These are phyloP conservation scores for Citrus unshiu DNA, from an alignment of 345 rosid species.

Conservation along the genomic window DNA sequence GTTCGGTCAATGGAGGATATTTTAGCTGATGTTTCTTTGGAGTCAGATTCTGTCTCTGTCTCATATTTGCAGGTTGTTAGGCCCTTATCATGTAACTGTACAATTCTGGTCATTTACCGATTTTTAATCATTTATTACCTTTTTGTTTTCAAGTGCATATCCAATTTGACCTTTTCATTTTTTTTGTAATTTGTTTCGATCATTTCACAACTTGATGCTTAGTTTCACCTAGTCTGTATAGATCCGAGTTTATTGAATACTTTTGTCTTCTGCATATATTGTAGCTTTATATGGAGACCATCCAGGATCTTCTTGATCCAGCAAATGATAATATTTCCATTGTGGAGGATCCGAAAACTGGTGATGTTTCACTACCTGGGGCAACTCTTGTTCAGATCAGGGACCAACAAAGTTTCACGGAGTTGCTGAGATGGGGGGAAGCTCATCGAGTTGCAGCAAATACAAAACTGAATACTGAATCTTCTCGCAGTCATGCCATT, in stretches of 20 bases:
- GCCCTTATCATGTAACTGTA: not conserved
- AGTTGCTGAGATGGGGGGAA: slow-evolving; percentile 81
- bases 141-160: not conserved
- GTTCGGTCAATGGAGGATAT: slow-evolving; percentile 97
- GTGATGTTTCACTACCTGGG: slow-evolving; percentile 95
- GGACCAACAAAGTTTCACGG: slow-evolving; percentile 72
- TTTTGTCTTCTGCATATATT: slow-evolving; percentile 6
- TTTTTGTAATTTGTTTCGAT: not conserved
- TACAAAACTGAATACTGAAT: slow-evolving; percentile 90
- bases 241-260: not conserved
- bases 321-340: slow-evolving; percentile 85
- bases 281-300: slow-evolving; percentile 97
- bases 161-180: not conserved
- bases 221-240: not conserved
- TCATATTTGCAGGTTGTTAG: slow-evolving; percentile 86
- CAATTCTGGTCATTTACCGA: not conserved
- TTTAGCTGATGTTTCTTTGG: slow-evolving; percentile 57
- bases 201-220: not conserved
- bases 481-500: slow-evolving; percentile 98
- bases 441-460: slow-evolving; percentile 94
- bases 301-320: slow-evolving; percentile 96
- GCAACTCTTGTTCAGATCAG: slow-evolving; percentile 78
- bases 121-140: not conserved
- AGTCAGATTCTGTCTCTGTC: slow-evolving; percentile 75
- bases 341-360: slow-evolving; percentile 92